Evolutionary conservation across 164 flowering plant genomes (phyloP).

Genomic region (Piper longum): DNA sequence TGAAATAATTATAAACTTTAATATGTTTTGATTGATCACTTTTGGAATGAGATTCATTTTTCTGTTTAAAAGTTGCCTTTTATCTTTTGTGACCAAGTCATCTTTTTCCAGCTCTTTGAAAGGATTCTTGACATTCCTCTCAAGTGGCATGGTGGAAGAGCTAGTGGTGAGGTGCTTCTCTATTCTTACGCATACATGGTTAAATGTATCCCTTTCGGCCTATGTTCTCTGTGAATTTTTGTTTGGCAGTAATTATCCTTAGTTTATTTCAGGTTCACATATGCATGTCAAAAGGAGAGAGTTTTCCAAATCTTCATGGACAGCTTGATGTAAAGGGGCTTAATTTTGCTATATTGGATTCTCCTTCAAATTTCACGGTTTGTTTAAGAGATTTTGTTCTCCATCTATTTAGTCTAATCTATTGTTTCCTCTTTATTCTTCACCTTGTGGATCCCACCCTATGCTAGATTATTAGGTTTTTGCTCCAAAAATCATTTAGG

Average conservation of each 20-base stretch:
- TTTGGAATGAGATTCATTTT: neutral
- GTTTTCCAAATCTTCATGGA: slow-evolving; percentile 94
- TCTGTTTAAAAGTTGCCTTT: neutral
- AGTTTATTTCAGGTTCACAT: slow-evolving; percentile 56
- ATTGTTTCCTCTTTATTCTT: neutral
- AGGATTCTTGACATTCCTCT: slow-evolving; percentile 89
- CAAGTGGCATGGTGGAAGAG: slow-evolving; percentile 87
- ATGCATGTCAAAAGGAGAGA: slow-evolving; percentile 93
- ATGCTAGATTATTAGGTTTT: too few relatives aligned
- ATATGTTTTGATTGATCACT: too few relatives aligned
- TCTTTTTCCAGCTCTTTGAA: slow-evolving; percentile 69
- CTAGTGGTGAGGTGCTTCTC: slow-evolving; percentile 95
- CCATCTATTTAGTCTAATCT: too few relatives aligned
- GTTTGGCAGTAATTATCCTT: neutral
- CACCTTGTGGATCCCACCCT: neutral
- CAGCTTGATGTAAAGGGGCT: slow-evolving; percentile 87
- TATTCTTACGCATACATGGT: slow-evolving; percentile 6
- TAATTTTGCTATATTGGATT: slow-evolving; percentile 64
- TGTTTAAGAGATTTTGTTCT: slow-evolving; percentile 4
- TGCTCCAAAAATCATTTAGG: too few relatives aligned
- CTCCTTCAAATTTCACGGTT: slow-evolving; percentile 85
- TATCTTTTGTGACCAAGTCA: neutral
- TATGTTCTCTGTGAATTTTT: too few relatives aligned
- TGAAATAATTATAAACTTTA: too few relatives aligned
- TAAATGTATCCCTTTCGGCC: too few relatives aligned